Percentiles rank a stretch among this genome's conserved stretches.
Conservation (phyloP, 225 moss, liverwort and hornwort genomes). For the Pleurozium schreberi region DNA sequence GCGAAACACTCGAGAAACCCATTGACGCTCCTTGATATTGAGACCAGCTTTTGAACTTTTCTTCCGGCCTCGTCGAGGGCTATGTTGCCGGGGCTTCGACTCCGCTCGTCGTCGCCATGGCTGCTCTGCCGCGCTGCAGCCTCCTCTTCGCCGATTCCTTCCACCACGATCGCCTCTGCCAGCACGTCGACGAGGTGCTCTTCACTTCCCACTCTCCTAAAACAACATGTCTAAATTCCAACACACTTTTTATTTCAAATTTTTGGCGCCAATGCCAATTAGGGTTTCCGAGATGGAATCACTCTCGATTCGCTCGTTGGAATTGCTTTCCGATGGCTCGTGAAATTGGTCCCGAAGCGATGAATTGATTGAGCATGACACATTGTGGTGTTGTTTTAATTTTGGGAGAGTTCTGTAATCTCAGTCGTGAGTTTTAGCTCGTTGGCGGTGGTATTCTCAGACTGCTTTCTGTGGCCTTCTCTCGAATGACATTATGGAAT, state of each 20-base stretch:
- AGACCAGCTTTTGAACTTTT: neutral
- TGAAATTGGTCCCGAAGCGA: neutral
- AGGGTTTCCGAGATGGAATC: conserved; percentile 2
- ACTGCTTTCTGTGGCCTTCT: neutral
- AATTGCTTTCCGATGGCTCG: neutral
- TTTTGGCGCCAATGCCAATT: neutral
- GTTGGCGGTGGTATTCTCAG: neutral
- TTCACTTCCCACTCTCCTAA: neutral
- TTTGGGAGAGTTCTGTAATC: neutral
- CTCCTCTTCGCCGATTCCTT: conserved; percentile 86
- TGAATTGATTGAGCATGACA: neutral
- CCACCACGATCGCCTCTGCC: conserved; percentile 61
- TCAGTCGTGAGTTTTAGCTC: neutral
- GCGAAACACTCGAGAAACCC: neutral
- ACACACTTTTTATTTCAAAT: neutral
- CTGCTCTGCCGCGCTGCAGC: conserved; percentile 24
- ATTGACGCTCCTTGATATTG: neutral
- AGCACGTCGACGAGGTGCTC: conserved; percentile 90
- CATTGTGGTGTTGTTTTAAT: neutral
- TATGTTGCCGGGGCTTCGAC: neutral
- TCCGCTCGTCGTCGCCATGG: conserved; percentile 15
- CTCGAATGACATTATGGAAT: neutral
- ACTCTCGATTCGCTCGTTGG: neutral
- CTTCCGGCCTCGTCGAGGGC: neutral
- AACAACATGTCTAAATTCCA: neutral